Base-by-base conservation (phyloP, 495 filamentous ascomycete species). In the Terfezia boudieri region DNA sequence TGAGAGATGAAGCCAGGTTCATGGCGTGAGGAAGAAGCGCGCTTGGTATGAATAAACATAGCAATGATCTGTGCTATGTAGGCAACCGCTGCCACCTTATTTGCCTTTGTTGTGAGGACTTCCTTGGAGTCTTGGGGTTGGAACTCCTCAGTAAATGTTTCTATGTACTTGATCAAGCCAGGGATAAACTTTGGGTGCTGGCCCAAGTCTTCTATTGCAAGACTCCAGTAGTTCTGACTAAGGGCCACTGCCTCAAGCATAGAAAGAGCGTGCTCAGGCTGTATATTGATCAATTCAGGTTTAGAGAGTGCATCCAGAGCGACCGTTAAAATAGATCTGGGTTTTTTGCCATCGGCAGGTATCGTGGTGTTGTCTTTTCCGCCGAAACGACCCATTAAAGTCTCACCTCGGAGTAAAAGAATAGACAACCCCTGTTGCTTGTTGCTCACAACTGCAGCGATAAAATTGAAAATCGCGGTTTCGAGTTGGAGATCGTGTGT, bases 341-440 rank as follows among this genome's bases (percentile, higher is more conserved):
- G 67, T 68, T 68, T 68, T n/a, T 62, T 62, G n/a, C 49, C 49
- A 20, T 51, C 49, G n/a, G n/a, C 49, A 51, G 17, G 14, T 14
- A 8, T 9, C 55, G 72, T 71, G 23, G 60, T 66, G 36, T 76
- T 73, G 1, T 67, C 68, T 55, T 78, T 81, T 1, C 79, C 76
- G 51, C 88, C 76, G 52, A 79, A 76, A 20, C 49, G n/a, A 17
- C n/a, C n/a, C 16, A 23, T 7, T 14, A 90, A 84, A 0, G 84
- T 84, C 56, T 79, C 80, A 23, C 90, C 90, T 4, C 88, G 94
- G 26, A 96, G 78, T 51, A 96, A 74, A 62, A 86, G 89, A 49
- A 93, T 85, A 0, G 89, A 80, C 70, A 99, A 81, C 81, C 92
- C 96, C 62, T 93, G 86, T 59, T 99, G 90, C 53, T 85, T 80